These are phyloP conservation scores for Sapria himalayana DNA, from an alignment of 345 rosid species.

Conservation along the genomic window DNA sequence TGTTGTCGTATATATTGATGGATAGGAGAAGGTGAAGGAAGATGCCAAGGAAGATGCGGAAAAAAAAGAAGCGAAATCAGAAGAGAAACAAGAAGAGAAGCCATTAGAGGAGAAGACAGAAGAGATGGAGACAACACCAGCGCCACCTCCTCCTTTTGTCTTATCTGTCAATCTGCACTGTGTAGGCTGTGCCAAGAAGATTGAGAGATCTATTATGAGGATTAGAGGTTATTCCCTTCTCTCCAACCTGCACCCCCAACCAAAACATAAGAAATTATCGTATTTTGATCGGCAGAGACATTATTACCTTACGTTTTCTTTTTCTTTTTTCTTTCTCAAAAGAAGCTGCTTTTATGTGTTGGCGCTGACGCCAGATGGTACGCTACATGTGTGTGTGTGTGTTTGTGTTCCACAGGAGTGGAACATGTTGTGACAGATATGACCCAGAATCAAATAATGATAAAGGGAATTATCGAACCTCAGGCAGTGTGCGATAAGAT, in stretches of 20 bases:
- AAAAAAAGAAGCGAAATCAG: slow-evolving; percentile 16
- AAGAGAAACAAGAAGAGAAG: slow-evolving; percentile 15
- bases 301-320: no score
- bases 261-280: no score
- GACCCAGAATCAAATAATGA: slow-evolving; percentile 52
- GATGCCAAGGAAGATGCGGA: slow-evolving; percentile 19
- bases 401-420: slow-evolving; percentile 36
- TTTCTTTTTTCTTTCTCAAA: no score
- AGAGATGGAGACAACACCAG: slow-evolving; percentile 18
- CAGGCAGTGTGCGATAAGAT: slow-evolving; percentile 56
- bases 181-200: slow-evolving; percentile 81
- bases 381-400: no score
- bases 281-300: no score
- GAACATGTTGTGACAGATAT: slow-evolving; percentile 54
- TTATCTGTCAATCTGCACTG: slow-evolving; percentile 78
- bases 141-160: slow-evolving; percentile 47
- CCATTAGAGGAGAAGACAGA: slow-evolving; percentile 13
- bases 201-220: slow-evolving; percentile 51
- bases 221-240: slow-evolving; percentile 36
- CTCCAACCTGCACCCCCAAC: no score
- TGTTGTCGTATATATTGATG: no score
- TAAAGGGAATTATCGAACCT: slow-evolving; percentile 70
- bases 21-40: no score
- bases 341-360: no score
- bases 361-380: no score